Conservation (phyloP, 225 moss, liverwort and hornwort species). For the Pleurozium schreberi region DNA sequence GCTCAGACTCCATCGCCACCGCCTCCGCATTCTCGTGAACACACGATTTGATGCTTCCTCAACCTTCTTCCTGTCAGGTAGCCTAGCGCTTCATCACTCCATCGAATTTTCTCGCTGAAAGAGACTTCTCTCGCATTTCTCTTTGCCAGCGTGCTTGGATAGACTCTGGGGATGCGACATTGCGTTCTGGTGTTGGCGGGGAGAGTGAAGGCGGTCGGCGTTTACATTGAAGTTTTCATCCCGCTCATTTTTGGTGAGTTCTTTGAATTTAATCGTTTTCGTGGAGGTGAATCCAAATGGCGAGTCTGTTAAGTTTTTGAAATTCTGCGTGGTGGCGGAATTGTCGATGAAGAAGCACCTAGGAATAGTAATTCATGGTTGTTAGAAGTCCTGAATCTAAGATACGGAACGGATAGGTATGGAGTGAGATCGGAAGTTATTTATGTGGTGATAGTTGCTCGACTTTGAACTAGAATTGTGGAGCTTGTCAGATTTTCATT, state of each 20-base stretch:
- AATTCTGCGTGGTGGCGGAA: neutral
- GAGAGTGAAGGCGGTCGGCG: neutral
- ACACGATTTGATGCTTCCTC: neutral
- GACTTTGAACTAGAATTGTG: neutral
- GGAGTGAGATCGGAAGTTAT: neutral
- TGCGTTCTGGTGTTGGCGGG: neutral
- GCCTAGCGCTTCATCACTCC: neutral
- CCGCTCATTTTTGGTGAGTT: neutral
- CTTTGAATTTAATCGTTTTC: neutral
- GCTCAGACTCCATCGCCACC: neutral
- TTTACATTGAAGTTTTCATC: neutral
- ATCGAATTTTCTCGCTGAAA: neutral
- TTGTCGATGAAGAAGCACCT: neutral
- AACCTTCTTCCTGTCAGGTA: neutral
- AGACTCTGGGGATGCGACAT: neutral
- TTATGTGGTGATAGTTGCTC: neutral
- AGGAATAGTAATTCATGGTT: neutral
- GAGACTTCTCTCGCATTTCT: neutral
- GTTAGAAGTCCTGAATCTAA: neutral
- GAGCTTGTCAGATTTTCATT: neutral
- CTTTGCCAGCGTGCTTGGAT: neutral
- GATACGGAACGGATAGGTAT: neutral
- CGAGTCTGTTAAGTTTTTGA: neutral
- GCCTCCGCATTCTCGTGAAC: neutral
- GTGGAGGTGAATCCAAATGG: neutral